Conservation (phyloP, 371 early-diverging fungal species). For the Syncephalastrum sp. region DNA sequence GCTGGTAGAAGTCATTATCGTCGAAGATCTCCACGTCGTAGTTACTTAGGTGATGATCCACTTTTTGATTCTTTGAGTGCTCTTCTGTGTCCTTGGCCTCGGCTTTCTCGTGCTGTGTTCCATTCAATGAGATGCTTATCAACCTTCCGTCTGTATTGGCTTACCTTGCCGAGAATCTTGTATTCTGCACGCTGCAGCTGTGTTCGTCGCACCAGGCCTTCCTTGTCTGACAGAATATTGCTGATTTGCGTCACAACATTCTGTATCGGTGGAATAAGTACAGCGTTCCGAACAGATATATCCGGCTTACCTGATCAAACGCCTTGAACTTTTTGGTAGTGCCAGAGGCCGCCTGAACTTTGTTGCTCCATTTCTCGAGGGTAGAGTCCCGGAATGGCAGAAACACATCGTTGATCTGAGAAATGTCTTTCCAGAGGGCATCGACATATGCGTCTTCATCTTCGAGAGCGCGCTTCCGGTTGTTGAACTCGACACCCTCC, state of each 20-base stretch:
- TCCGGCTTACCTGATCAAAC: slow-evolving; percentile 71
- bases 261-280: slow-evolving; percentile 11
- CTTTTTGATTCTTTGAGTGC: slow-evolving; percentile 23
- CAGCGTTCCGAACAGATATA: not conserved
- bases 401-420: slow-evolving; percentile 61
- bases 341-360: slow-evolving; percentile 78
- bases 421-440: slow-evolving; percentile 62
- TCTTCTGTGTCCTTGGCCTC: slow-evolving; percentile 8
- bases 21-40: slow-evolving; percentile 91
- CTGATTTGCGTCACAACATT: slow-evolving; percentile 77
- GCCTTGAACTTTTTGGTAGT: slow-evolving; percentile 90
- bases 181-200: slow-evolving; percentile 75
- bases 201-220: slow-evolving; percentile 83
- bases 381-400: slow-evolving; percentile 78
- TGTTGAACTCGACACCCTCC: slow-evolving; percentile 21
- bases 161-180: slow-evolving; percentile 56
- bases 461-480: slow-evolving; percentile 47
- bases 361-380: slow-evolving; percentile 92
- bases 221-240: slow-evolving; percentile 69
- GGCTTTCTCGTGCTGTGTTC: too few relatives aligned
- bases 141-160: slow-evolving; percentile 2
- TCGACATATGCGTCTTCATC: slow-evolving; percentile 62
- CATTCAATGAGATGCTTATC: not conserved
- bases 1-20: slow-evolving; percentile 94
- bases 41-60: slow-evolving; percentile 68